These are phyloP conservation scores for Macadamia tetraphylla DNA, from an alignment of 164 flowering plant species.

Conservation along the genomic window DNA sequence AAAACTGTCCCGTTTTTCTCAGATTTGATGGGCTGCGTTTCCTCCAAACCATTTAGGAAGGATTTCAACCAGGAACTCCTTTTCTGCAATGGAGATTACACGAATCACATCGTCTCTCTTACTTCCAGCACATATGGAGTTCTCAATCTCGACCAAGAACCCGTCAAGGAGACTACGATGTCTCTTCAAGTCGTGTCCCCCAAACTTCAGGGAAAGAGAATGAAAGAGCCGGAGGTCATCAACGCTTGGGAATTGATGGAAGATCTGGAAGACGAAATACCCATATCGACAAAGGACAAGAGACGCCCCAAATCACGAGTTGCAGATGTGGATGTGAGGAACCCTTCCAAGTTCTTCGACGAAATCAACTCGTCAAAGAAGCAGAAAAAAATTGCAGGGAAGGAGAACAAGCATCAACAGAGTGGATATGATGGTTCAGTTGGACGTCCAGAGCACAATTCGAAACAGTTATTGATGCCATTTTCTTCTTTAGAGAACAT, in stretches of 20 bases:
- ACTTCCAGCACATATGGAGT: slow-evolving; percentile 82
- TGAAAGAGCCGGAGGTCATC: slow-evolving; percentile 63
- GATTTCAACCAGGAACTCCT: slow-evolving; percentile 36
- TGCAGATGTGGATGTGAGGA: slow-evolving; percentile 28
- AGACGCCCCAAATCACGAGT: slow-evolving; percentile 45
- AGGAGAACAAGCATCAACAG: slow-evolving; percentile 51
- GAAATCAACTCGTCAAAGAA: slow-evolving; percentile 47
- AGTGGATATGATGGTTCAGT: slow-evolving; percentile 5
- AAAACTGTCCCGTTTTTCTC: slow-evolving; percentile 16
- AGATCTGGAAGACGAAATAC: slow-evolving; percentile 61
- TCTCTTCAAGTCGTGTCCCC: slow-evolving; percentile 15
- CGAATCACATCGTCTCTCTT: slow-evolving; percentile 80
- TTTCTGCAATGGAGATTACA: slow-evolving; percentile 28
- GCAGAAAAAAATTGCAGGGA: slow-evolving; percentile 48
- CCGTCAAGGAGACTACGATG: slow-evolving; percentile 20
- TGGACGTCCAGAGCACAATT: slow-evolving; percentile 32
- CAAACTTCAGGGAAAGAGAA: not conserved
- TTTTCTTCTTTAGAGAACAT: slow-evolving; percentile 26
- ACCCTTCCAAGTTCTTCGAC: slow-evolving; percentile 46
- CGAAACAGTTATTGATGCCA: slow-evolving; percentile 38
- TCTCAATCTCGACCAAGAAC: slow-evolving; percentile 52
- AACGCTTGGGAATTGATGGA: slow-evolving; percentile 88
- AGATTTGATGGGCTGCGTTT: slow-evolving; percentile 71
- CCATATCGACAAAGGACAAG: slow-evolving; percentile 24
- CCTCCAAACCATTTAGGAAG: slow-evolving; percentile 58